Evolutionary conservation across 2,329 filamentous ascomycete species (phyloP).

Genomic region (Boeremia lycopersici): DNA sequence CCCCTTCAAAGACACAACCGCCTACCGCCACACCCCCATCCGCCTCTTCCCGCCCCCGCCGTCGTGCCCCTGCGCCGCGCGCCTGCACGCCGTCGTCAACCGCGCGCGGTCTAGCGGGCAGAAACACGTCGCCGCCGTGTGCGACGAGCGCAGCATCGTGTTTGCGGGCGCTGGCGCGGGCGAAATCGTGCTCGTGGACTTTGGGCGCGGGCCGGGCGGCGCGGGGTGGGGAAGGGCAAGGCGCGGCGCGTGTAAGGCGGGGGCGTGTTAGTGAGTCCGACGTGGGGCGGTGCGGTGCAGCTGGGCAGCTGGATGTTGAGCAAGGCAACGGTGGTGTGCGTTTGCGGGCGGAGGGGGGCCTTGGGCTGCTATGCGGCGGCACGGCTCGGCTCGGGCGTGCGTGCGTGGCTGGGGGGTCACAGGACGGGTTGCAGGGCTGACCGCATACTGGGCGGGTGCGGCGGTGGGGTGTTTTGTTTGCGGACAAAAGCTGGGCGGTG

Average conservation of each 20-base stretch:
- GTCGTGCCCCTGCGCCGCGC: slow-evolving; percentile 36
- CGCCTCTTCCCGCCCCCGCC: slow-evolving; percentile 45
- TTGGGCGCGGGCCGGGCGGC: too few relatives aligned
- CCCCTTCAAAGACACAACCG: slow-evolving; percentile 18
- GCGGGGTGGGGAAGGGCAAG: too few relatives aligned
- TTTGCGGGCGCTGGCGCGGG: slow-evolving; percentile 42
- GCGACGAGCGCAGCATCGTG: slow-evolving; percentile 43
- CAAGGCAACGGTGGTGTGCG: background rate
- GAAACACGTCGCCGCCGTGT: slow-evolving; percentile 32
- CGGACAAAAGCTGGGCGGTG: too few relatives aligned
- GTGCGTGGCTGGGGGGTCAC: background rate
- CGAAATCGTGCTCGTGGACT: slow-evolving; percentile 42
- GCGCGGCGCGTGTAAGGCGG: slow-evolving; percentile 11
- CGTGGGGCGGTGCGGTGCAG: too few relatives aligned
- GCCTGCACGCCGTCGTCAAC: slow-evolving; percentile 43
- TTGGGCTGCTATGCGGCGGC: slow-evolving; percentile 12
- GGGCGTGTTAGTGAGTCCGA: slow-evolving; percentile 18
- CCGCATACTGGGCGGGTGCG: background rate
- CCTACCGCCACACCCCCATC: slow-evolving; percentile 37
- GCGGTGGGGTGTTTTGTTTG: background rate
- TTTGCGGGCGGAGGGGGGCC: slow-evolving; percentile 1
- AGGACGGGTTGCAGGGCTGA: background rate
- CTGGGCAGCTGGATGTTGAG: too few relatives aligned
- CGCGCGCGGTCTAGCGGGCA: slow-evolving; percentile 10
- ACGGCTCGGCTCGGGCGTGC: background rate